Evolutionary conservation across 2,329 filamentous ascomycete genomes (phyloP).

Genomic region (Rosellinia necatrix): DNA sequence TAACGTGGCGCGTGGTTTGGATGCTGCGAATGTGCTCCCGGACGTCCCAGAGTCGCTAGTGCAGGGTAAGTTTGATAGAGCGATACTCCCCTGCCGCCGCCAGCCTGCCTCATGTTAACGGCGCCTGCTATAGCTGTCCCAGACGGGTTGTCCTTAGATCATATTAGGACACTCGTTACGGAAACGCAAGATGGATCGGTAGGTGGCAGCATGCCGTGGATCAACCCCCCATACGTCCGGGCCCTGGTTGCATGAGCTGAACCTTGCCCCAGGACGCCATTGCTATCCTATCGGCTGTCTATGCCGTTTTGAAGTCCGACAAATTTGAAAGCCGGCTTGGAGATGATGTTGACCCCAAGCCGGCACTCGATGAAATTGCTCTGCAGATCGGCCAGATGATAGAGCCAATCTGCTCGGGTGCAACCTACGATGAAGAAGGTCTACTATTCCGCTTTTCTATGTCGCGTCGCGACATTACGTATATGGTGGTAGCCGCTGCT

Average conservation of each 20-base stretch:
- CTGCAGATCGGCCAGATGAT: conserved; percentile 42
- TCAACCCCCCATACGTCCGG: background rate
- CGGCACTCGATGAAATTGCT: conserved; percentile 24
- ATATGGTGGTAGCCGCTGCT: background rate
- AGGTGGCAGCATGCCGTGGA: background rate
- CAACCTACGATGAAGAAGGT: conserved; percentile 31
- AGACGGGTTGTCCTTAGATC: conserved; percentile 5
- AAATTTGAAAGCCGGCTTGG: conserved; percentile 23
- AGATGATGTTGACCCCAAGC: conserved; percentile 38
- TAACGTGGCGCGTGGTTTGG: conserved; percentile 8
- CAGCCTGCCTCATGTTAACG: conserved; percentile 15
- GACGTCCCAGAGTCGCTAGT: conserved; percentile 17
- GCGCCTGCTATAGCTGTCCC: conserved; percentile 18
- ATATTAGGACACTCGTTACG: conserved; percentile 13
- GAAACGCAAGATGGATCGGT: conserved; percentile 17
- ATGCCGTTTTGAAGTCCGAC: conserved; percentile 19
- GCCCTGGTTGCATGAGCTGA: conserved; percentile 10
- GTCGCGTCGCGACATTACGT: background rate
- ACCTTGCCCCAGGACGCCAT: conserved; percentile 14
- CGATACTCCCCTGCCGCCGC: background rate
- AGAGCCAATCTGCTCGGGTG: conserved; percentile 29
- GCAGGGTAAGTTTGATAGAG: conserved; percentile 10
- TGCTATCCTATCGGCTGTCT: conserved; percentile 22
- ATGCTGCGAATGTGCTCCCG: conserved; percentile 8
- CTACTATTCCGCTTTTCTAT: background rate